Conservation (phyloP, 2,329 filamentous ascomycete species). For the Didymella keratinophila region DNA sequence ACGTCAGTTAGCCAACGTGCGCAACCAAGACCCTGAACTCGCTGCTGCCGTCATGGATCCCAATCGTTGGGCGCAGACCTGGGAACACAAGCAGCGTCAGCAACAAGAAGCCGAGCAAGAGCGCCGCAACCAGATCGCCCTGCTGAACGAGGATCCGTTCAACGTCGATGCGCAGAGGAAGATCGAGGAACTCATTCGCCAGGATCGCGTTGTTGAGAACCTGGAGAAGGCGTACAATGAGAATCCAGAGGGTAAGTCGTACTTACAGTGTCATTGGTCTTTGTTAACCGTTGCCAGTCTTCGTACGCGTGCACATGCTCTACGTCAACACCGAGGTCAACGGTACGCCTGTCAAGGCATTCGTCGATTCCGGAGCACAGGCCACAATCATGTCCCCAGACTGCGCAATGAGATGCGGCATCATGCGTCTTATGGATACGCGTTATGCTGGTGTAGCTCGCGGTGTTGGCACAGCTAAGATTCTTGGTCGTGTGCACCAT, state of each 20-base stretch:
- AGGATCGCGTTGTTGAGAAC: slow-evolving; percentile 94
- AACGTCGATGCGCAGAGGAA: slow-evolving; percentile 88
- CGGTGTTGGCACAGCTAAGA: slow-evolving; percentile 92
- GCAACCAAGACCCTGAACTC: slow-evolving; percentile 77
- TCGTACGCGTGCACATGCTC: slow-evolving; percentile 93
- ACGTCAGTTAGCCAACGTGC: slow-evolving; percentile 72
- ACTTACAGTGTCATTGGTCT: background rate
- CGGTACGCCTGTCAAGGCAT: slow-evolving; percentile 87
- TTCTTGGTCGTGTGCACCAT: slow-evolving; percentile 93
- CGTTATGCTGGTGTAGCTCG: slow-evolving; percentile 91
- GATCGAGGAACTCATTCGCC: slow-evolving; percentile 97
- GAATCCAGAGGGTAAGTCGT: slow-evolving; percentile 86
- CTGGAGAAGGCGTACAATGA: slow-evolving; percentile 96
- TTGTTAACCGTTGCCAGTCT: slow-evolving; percentile 66
- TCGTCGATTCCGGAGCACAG: slow-evolving; percentile 97
- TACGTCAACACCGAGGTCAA: slow-evolving; percentile 98
- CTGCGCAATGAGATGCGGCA: slow-evolving; percentile 89
- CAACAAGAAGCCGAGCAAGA: slow-evolving; percentile 77
- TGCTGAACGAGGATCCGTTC: slow-evolving; percentile 92
- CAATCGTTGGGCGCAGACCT: slow-evolving; percentile 76
- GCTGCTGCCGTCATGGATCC: slow-evolving; percentile 79
- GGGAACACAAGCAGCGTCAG: slow-evolving; percentile 70
- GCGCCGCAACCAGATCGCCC: slow-evolving; percentile 81
- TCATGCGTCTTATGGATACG: slow-evolving; percentile 93
- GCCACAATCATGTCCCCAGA: slow-evolving; percentile 98